Conservation (phyloP, 345 rosid species). For the Microthlaspi erraticum region DNA sequence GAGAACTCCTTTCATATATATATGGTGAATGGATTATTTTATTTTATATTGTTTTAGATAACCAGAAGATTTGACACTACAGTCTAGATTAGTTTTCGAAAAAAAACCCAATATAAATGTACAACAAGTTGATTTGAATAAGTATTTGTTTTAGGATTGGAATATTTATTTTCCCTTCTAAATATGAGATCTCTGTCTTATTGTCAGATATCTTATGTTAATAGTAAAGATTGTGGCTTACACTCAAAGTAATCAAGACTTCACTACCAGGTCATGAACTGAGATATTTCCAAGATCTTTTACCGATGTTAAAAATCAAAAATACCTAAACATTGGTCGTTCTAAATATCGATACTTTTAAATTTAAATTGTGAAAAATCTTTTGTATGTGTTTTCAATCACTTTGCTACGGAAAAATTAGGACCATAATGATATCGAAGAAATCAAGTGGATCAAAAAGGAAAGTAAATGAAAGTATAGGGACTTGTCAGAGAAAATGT, state of each 20-base stretch:
- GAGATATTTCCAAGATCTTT: neutral
- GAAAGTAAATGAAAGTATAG: constrained; percentile 15
- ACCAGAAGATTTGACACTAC: neutral
- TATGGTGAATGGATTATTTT: too few relatives aligned
- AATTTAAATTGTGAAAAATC: too few relatives aligned
- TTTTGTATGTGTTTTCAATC: neutral
- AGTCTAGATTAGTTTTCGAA: neutral
- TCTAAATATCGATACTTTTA: neutral
- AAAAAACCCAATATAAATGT: neutral
- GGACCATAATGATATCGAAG: neutral
- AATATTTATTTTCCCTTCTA: neutral
- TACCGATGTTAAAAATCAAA: neutral
- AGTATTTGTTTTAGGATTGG: neutral
- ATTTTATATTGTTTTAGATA: too few relatives aligned
- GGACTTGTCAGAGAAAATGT: constrained; percentile 43
- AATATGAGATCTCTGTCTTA: neutral
- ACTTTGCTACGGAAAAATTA: neutral
- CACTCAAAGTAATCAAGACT: neutral
- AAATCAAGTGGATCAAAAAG: neutral
- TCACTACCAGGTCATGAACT: neutral
- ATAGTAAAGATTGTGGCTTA: neutral
- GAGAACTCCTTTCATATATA: too few relatives aligned
- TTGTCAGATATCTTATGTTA: neutral
- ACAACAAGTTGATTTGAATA: neutral
- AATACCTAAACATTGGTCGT: neutral